Base-by-base conservation (phyloP, 2,329 filamentous ascomycete genomes). In the Dactylellina leptospora region DNA sequence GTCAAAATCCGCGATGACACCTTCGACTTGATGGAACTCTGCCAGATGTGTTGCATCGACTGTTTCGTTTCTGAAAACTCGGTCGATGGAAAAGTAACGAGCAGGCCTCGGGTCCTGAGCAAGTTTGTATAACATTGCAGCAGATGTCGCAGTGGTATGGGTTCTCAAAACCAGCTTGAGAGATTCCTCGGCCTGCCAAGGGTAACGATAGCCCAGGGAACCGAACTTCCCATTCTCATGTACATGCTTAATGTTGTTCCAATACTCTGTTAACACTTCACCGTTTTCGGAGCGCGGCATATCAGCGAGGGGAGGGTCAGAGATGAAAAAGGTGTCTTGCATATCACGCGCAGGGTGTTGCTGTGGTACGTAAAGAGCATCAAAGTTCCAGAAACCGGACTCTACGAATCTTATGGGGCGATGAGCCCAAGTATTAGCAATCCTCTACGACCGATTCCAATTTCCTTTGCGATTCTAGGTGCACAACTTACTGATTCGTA, bases 311-410 rank as follows among this genome's bases (percentile, higher is more conserved):
- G 87, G 84, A 47, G 95, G 95, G 78, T 99, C 93, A 40, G 92
- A 92, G 78, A 97, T 93, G 84, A 97, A 99, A 84, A 97, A 97
- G 63, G 95, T 97, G 78, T 99, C 95, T 84, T 99, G 95, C 76
- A 97, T 85, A 80, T 99, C 95, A 79, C 95, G 91, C 70, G 95
- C 95, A 55, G 95, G 95, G 81, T 99, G 95, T 84, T 99, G 95
- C 82, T 96, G 95, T 27, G 93, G 93, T 58, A 97, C 93, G 81
- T 93, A 97, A 74, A 99, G 91, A 22, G 93, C 88, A 79, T 97
- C 93, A 81, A 97, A 97, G 82, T 97, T 97, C 92, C 95, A 99
- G 88, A 97, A 97, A 48, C 93, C 93, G 10, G 93, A 93, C 82
- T 99, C 95, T 74, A 97, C 93, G 79, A 89, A 97, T 80, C 83